Evolutionary conservation across 225 moss, liverwort and hornwort genomes (phyloP).

Genomic region (Pleurozium schreberi): DNA sequence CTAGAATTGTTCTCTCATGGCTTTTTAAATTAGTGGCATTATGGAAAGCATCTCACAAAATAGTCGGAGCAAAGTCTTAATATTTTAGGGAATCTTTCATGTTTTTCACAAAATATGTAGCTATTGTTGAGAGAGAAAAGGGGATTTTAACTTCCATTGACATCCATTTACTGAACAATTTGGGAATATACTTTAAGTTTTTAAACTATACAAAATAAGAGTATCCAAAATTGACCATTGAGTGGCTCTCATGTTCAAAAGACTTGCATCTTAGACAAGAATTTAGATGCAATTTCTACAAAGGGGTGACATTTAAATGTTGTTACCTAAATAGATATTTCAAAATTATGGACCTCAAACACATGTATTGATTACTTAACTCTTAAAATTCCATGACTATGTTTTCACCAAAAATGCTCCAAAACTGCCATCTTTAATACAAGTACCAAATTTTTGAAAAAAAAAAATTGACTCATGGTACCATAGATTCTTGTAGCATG

Average conservation of each 20-base stretch:
- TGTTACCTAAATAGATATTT: background rate
- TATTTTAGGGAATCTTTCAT: background rate
- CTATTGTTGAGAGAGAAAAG: background rate
- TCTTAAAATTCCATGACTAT: no score
- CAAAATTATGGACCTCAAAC: background rate
- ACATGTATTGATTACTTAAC: no score
- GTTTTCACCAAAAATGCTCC: no score
- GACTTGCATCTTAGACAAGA: background rate
- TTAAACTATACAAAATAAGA: background rate
- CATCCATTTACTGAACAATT: background rate
- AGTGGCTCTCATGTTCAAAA: background rate
- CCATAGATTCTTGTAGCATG: no score
- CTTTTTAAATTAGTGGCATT: background rate
- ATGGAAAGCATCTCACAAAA: background rate
- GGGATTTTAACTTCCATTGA: background rate
- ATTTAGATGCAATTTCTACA: background rate
- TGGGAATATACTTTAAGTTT: background rate
- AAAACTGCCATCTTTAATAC: no score
- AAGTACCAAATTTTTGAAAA: no score
- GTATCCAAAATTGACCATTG: background rate
- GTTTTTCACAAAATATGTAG: background rate
- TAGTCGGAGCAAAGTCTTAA: background rate
- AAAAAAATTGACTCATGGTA: no score
- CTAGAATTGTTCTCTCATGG: background rate
- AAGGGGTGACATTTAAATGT: background rate